Conservation (phyloP, 2,329 filamentous ascomycete species). For the Cordyceps fumosorosea region DNA sequence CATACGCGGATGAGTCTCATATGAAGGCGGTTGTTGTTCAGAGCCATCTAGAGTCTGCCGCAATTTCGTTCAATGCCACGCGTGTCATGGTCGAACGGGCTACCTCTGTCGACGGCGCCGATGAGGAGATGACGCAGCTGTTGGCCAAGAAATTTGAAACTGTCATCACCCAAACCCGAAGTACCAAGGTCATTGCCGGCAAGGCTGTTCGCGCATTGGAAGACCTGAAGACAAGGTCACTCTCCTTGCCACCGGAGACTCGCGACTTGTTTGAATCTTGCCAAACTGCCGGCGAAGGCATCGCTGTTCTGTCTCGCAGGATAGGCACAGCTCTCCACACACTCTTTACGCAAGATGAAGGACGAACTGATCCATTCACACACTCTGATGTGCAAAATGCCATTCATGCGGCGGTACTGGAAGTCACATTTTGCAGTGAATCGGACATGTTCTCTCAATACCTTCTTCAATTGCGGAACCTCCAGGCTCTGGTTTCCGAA, state of each 20-base stretch:
- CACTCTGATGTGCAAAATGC: constrained; percentile 59
- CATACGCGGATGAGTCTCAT: constrained; percentile 71
- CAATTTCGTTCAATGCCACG: constrained; percentile 57
- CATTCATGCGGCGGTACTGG: constrained; percentile 48
- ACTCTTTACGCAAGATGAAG: constrained; percentile 62
- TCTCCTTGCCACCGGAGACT: constrained; percentile 65
- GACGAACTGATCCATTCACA: constrained; percentile 59
- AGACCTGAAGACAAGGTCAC: constrained; percentile 67
- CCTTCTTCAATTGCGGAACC: constrained; percentile 56
- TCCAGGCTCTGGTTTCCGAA: constrained; percentile 60
- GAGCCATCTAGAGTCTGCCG: constrained; percentile 73
- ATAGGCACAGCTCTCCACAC: constrained; percentile 61
- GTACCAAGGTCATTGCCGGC: constrained; percentile 73
- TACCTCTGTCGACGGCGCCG: constrained; percentile 40
- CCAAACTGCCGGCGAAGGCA: constrained; percentile 55
- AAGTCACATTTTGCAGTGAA: constrained; percentile 49
- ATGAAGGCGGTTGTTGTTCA: constrained; percentile 73
- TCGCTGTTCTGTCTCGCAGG: constrained; percentile 59
- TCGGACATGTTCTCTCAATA: constrained; percentile 66
- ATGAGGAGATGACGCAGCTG: constrained; percentile 60
- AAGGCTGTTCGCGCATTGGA: constrained; percentile 72
- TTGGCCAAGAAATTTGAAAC: constrained; percentile 65
- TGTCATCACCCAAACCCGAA: constrained; percentile 69
- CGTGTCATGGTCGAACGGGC: constrained; percentile 62
- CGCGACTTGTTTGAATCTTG: constrained; percentile 63